A percentile compares a stretch with the other conserved stretches of the same genome.
These are phyloP conservation scores for Phytophthora megakarya DNA, from an alignment of 352 stramenopile genomes.

Conservation along the genomic window DNA sequence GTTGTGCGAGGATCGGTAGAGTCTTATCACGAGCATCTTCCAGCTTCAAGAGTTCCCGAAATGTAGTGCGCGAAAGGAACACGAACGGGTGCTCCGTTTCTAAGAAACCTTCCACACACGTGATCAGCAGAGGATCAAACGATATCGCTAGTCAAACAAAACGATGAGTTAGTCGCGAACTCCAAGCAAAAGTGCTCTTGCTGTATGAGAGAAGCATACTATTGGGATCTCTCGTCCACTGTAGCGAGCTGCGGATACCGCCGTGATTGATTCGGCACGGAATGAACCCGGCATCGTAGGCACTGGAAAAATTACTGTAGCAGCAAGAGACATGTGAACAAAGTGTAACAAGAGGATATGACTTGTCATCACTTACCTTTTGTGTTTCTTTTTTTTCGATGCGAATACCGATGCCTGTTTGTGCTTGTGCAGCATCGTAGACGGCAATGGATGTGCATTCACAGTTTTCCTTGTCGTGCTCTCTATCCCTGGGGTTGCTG, in stretches of 20 bases:
- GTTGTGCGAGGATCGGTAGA: constrained; percentile 54
- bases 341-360: background rate
- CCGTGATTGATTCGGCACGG: constrained; percentile 84
- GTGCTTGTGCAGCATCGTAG: constrained; percentile 64
- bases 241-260: constrained; percentile 71
- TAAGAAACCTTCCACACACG: constrained; percentile 70
- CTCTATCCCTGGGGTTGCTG: constrained; percentile 3
- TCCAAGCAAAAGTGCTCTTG: no score
- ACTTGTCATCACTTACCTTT: constrained; percentile 48
- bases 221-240: constrained; percentile 74
- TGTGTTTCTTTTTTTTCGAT: constrained; percentile 75
- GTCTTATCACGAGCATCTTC: constrained; percentile 70
- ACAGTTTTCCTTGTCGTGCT: constrained; percentile 24
- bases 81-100: constrained; percentile 82
- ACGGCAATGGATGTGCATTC: constrained; percentile 49
- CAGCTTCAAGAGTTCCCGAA: constrained; percentile 69
- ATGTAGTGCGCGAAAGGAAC: constrained; percentile 74
- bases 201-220: constrained; percentile 30
- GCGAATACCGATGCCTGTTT: constrained; percentile 77
- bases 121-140: constrained; percentile 74
- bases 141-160: constrained; percentile 41
- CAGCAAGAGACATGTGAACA: constrained; percentile 3
- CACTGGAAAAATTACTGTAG: constrained; percentile 68
- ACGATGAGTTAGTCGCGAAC: background rate
- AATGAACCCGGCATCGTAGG: constrained; percentile 72